phyloP scores from a whole-genome alignment of 2,329 filamentous ascomycete genomes.

The Colletotrichum sp. region DNA sequence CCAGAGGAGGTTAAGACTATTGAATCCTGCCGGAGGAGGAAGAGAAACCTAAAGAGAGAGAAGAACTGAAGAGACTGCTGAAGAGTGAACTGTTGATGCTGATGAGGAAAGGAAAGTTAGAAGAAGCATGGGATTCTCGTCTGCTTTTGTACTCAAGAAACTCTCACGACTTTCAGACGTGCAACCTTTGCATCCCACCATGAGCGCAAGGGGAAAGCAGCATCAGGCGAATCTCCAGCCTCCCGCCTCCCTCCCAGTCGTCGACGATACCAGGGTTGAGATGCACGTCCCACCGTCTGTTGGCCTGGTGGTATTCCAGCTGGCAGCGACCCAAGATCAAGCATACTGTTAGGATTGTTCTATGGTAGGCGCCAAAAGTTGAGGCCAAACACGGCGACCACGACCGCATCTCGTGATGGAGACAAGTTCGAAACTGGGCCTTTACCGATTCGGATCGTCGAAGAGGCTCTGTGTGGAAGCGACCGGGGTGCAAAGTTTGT shows the following conservation, averaged over 20 bases:
- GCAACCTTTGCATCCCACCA: not conserved
- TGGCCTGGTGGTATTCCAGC: not conserved
- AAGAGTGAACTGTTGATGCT: conserved; percentile 7
- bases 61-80: conserved; percentile 18
- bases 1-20: conserved; percentile 18
- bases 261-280: not conserved
- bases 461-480: conserved; percentile 8
- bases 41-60: conserved; percentile 1
- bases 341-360: not conserved
- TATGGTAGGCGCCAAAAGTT: not conserved
- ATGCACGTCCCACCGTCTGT: conserved; percentile 3
- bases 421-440: conserved; percentile 13
- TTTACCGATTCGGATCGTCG: not conserved
- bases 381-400: conserved; percentile 17
- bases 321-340: not conserved
- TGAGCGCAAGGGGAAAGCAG: not conserved
- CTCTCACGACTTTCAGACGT: not conserved
- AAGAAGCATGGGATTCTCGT: not conserved
- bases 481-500: not conserved
- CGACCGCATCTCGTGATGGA: conserved; percentile 8
- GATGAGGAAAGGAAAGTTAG: not conserved
- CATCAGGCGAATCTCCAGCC: not conserved
- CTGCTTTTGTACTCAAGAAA: conserved; percentile 14
- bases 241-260: not conserved
- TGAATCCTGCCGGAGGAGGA: conserved; percentile 20